Percentiles rank a stretch among this genome's conserved stretches.
phyloP scores from a whole-genome alignment of 352 stramenopile species.

The Phytophthora idaei region DNA sequence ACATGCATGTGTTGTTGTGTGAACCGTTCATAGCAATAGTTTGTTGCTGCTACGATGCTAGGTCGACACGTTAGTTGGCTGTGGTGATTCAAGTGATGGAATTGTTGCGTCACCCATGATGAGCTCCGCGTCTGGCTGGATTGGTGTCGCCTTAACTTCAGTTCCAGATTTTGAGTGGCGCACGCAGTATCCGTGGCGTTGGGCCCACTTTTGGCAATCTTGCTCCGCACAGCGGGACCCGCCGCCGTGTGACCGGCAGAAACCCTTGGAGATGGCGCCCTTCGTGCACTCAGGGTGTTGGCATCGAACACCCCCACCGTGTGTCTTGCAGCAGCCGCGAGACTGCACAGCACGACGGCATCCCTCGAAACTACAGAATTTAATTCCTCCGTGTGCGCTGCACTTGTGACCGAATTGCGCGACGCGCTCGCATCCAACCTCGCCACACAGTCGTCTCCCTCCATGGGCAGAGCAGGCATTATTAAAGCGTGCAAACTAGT shows the following conservation, averaged over 20 bases:
- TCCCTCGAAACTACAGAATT: conserved; percentile 71
- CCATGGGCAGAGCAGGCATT: conserved; percentile 77
- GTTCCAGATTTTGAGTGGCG: conserved; percentile 62
- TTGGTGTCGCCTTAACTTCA: conserved; percentile 14
- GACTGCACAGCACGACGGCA: conserved; percentile 82
- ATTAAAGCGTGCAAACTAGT: conserved; percentile 74
- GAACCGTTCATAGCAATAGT: conserved; percentile 1
- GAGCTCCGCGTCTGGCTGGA: conserved; percentile 6
- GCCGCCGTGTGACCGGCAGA: conserved; percentile 84
- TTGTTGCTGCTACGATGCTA: conserved; percentile 16
- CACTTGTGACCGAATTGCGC: conserved; percentile 86
- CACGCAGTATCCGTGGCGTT: conserved; percentile 76
- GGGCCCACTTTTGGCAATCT: conserved; percentile 76
- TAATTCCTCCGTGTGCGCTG: conserved; percentile 77
- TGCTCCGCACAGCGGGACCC: conserved; percentile 75
- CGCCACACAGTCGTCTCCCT: conserved; percentile 71
- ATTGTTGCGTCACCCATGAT: conserved; percentile 1
- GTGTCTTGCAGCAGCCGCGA: conserved; percentile 86
- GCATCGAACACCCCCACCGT: conserved; percentile 86
- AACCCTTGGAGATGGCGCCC: conserved; percentile 84
- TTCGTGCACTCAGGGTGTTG: conserved; percentile 79
- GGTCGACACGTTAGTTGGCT: conserved; percentile 1
- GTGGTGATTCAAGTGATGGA: conserved; percentile 7
- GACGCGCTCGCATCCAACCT: conserved; percentile 68
- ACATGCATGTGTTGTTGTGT: not conserved